These are phyloP conservation scores for Hapsidospora chrysogenum DNA, from an alignment of 495 filamentous ascomycete genomes.

Conservation along the genomic window DNA sequence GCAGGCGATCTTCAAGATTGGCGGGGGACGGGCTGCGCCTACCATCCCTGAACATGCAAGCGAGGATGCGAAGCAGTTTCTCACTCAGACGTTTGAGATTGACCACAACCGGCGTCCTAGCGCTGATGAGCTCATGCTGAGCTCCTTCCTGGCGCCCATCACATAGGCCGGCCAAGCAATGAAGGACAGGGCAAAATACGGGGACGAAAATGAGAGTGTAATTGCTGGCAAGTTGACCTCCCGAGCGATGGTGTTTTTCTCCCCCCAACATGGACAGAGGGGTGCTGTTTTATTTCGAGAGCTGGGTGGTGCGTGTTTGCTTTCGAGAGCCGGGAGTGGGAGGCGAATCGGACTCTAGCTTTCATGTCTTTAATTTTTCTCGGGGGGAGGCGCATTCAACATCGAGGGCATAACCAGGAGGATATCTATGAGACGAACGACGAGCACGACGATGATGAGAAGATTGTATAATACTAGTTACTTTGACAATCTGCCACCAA, in stretches of 20 bases:
- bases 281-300: too few relatives aligned
- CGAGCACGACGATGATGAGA: too few relatives aligned
- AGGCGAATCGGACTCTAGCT: too few relatives aligned
- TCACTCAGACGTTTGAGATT: conserved; percentile 82
- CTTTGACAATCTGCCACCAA: too few relatives aligned
- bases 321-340: too few relatives aligned
- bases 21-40: conserved; percentile 67
- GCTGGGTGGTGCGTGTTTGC: too few relatives aligned
- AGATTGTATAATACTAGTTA: too few relatives aligned
- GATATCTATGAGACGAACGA: too few relatives aligned
- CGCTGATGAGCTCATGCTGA: conserved; percentile 74
- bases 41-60: conserved; percentile 80
- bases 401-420: too few relatives aligned
- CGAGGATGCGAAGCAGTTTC: conserved; percentile 69
- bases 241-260: neutral
- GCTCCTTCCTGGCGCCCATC: conserved; percentile 62
- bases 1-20: conserved; percentile 98
- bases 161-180: conserved; percentile 10
- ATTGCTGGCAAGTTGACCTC: neutral
- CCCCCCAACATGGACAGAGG: neutral
- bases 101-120: conserved; percentile 83
- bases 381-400: too few relatives aligned
- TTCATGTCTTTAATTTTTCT: too few relatives aligned
- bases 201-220: neutral
- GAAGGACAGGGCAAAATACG: too few relatives aligned